Evolutionary conservation across 345 rosid genomes (phyloP).

Genomic region (Noccaea caerulescens): DNA sequence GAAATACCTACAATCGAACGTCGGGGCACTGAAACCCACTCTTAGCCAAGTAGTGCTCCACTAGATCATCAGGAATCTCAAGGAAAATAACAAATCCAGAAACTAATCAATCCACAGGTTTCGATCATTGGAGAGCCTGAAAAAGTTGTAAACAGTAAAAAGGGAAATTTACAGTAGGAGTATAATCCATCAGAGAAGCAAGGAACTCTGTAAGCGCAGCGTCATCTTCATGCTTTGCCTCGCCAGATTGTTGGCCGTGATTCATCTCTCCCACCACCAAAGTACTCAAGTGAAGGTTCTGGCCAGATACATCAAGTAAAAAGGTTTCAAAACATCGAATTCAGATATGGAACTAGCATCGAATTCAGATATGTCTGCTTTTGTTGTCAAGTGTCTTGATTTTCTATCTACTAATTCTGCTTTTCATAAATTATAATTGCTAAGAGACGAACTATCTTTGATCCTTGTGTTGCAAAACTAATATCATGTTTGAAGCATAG

Average conservation of each 20-base stretch:
- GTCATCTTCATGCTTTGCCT: conserved; percentile 80
- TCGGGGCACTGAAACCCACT: conserved; percentile 98
- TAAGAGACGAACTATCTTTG: neutral
- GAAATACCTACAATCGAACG: conserved; percentile 86
- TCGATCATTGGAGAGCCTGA: neutral
- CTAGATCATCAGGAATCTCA: conserved; percentile 96
- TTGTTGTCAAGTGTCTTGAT: neutral
- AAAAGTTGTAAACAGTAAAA: neutral
- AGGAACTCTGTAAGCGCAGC: conserved; percentile 80
- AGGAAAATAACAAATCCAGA: neutral
- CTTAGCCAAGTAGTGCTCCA: conserved; percentile 92
- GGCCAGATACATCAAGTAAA: neutral
- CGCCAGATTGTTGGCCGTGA: conserved; percentile 58
- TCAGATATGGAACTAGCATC: neutral
- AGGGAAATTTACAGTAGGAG: conserved; percentile 62
- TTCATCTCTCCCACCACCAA: conserved; percentile 51
- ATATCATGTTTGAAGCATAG: neutral
- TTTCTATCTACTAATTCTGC: neutral
- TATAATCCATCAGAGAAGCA: conserved; percentile 82
- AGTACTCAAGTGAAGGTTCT: neutral
- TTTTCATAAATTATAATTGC: neutral
- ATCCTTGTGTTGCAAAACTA: conserved; percentile 14
- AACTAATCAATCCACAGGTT: neutral
- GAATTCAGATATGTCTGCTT: too few species aligned
- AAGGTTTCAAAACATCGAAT: conserved; percentile 1